Conservation (phyloP, 2,329 filamentous ascomycete genomes). For the Pezicula neosporulosa region DNA sequence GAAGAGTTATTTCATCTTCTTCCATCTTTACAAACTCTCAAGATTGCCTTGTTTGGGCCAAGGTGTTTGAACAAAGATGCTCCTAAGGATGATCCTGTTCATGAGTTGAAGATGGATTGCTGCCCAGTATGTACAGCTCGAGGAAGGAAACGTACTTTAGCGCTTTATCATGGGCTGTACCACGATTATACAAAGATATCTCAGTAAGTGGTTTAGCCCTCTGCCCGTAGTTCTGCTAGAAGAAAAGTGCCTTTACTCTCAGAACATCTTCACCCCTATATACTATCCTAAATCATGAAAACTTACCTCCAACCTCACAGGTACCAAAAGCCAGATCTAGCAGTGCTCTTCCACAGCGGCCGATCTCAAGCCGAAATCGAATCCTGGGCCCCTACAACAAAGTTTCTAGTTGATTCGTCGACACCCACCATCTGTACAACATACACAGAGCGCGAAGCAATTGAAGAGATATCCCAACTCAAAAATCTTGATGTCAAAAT, state of each 20-base stretch:
- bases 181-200: slow-evolving; percentile 5
- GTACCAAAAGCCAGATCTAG: slow-evolving; percentile 11
- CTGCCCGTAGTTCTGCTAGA: no score
- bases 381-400: slow-evolving; percentile 10
- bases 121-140: slow-evolving; percentile 7
- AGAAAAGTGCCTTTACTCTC: no score
- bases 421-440: slow-evolving; percentile 14
- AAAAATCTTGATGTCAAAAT: slow-evolving; percentile 5
- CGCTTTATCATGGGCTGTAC: slow-evolving; percentile 11
- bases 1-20: slow-evolving; percentile 16
- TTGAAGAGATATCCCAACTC: slow-evolving; percentile 8
- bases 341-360: slow-evolving; percentile 13
- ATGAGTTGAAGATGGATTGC: slow-evolving; percentile 5
- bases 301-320: no score
- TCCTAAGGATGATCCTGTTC: slow-evolving; percentile 1
- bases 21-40: slow-evolving; percentile 5
- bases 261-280: no score
- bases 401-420: slow-evolving; percentile 3
- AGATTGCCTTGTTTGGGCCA: slow-evolving; percentile 7
- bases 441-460: slow-evolving; percentile 14
- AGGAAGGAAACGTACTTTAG: background rate
- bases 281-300: no score
- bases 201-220: no score
- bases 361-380: slow-evolving; percentile 7
- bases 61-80: background rate